Base-by-base conservation (phyloP, 2,329 filamentous ascomycete species). In the Ophiocordyceps camponoti-leonardi region DNA sequence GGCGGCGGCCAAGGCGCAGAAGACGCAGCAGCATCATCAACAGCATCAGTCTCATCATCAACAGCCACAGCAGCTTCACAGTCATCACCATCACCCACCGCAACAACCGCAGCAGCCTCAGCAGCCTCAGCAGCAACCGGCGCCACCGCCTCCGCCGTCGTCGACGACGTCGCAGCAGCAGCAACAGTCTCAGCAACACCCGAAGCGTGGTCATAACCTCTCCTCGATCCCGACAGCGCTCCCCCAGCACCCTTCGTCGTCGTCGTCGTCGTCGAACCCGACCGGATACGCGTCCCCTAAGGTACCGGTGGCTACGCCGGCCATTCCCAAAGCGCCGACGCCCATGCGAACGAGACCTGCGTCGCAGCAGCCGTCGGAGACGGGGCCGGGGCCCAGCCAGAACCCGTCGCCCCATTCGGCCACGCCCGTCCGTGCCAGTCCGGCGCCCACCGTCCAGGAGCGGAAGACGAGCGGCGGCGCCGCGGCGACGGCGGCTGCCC, bases 301-400 rank as follows among this genome's bases (percentile, higher is more conserved):
- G 58, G 75, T 90, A 44, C 68, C 81, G 26, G 71, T 86, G 49
- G 83, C 84, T 11, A 92, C 85, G 31, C 90, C 92, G 8, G 81
- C 79, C 23, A 65, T 94, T 42, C 80, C 87, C 13, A 94, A 94
- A 60, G 80, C 81, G 19, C 79, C 86, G 6, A 88, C 85, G 13
- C 85, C 87, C 10, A 81, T 79, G 51, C 82, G 83, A 50, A 74
- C 79, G 35, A 79, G 86, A 46, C 84, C 88, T 49, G 66, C 77
- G 42, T 92, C 86, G 10, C 86, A 93, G 51, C 86, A 93, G 50
- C 85, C 92, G 58, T n/a, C 33, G n/a, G 33, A 37, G n/a, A 37
- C 33, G 33, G 33, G 33, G 14, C 33, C 82, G 8, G 65, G 60
- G 5, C 59, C 67, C 18, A 78, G 73, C 51, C 74, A 79, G 49